Conservation (phyloP, 306 rosid species). For the barrel medic (Medicago truncatula) region MtrunA17r5.0-ANR NC_053043.1:5196001-5196500, state of each 20-base stretch:
- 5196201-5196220: slow-evolving; percentile 61
- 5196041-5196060: background rate
- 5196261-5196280: slow-evolving; percentile 68
- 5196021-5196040: background rate
- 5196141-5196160: slow-evolving; percentile 28
- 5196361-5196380: slow-evolving; percentile 74
- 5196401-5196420: slow-evolving; percentile 37
- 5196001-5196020: no score
- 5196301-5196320: slow-evolving; percentile 65
- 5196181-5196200: slow-evolving; percentile 55
- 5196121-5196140: slow-evolving; percentile 38
- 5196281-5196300: slow-evolving; percentile 87
- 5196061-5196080: background rate
- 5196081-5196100: slow-evolving; percentile 62
- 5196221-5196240: slow-evolving; percentile 55
- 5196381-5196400: slow-evolving; percentile 65
- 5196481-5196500: slow-evolving; percentile 45
- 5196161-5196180: slow-evolving; percentile 32
- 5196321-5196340: slow-evolving; percentile 61
- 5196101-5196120: slow-evolving; percentile 48
- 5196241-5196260: slow-evolving; percentile 53
- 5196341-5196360: slow-evolving; percentile 83
- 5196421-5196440: background rate
- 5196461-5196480: slow-evolving; percentile 1
- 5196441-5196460: slow-evolving; percentile 32